phyloP scores from a whole-genome alignment of 1,139 yeast genomes.

The Geotrichum europaeum region DNA sequence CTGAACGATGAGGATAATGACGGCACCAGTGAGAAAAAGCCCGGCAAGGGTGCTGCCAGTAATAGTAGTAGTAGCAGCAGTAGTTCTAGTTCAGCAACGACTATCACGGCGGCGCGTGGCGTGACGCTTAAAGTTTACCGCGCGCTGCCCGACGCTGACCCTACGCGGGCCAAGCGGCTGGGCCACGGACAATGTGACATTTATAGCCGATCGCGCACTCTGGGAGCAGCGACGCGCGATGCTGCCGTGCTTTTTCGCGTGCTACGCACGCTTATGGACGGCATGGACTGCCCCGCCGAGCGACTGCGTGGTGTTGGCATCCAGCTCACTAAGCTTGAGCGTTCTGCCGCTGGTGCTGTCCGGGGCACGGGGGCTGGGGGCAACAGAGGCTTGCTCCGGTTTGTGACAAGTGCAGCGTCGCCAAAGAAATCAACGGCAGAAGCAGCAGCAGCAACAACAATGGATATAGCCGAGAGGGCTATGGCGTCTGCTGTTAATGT shows the following conservation, averaged over 20 bases:
- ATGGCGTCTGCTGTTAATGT: not conserved
- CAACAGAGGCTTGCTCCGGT: not conserved
- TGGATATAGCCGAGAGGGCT: not conserved
- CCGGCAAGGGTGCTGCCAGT: conserved; percentile 20
- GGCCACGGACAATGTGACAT: conserved; percentile 82
- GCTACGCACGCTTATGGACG: conserved; percentile 50
- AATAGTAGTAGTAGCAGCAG: conserved; percentile 32
- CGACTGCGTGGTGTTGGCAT: conserved; percentile 79
- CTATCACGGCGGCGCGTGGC: conserved; percentile 44
- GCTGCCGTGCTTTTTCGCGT: conserved; percentile 57
- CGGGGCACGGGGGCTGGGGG: not conserved
- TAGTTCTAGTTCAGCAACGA: not conserved
- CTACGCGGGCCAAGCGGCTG: conserved; percentile 49
- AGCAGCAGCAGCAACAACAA: not conserved
- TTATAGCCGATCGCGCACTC: conserved; percentile 48
- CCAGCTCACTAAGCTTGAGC: conserved; percentile 41
- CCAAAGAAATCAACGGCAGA: not conserved
- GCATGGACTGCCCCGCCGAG: conserved; percentile 52
- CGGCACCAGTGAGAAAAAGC: not conserved
- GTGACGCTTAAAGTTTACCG: conserved; percentile 59
- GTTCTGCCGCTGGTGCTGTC: not conserved
- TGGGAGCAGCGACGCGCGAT: conserved; percentile 48
- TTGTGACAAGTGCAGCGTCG: not conserved
- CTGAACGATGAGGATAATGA: conserved; percentile 30
- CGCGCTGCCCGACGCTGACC: conserved; percentile 11